Evolutionary conservation across 2,329 filamentous ascomycete genomes (phyloP), one percentile per base, ranked within the genome.

Genomic region (Botrytis tulipae): DNA sequence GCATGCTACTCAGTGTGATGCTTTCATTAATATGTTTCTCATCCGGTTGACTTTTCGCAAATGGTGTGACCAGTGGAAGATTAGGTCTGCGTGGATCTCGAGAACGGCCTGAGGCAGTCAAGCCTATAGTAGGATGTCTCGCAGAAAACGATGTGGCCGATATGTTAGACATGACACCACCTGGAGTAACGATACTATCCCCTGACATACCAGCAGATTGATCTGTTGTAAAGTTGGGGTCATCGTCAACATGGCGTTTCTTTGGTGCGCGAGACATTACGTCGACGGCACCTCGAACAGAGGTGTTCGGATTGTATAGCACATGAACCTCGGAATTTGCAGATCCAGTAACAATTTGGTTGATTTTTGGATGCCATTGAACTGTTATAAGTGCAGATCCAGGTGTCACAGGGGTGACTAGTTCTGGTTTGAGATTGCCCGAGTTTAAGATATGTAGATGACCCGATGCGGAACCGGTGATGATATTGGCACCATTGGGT

Each of bases 231-330:
- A 97, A 86, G 74, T 89, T 90, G 1, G 94, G 90, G 82, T 98
- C 94, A 82, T 99, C 96, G 81, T 99, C 96, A 74, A 99, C 90
- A 81, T 99, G 95, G 2, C 95, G 92, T 78, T 94, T 95, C 85
- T 99, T 98, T 4, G 96, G 95, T 0, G 94, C 94, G 79, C 94
- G 93, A 75, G 92, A 95, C 90, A 99, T 94, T 77, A 98, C 92
- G 74, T 93, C 90, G 72, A 94, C 91, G 5, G 95, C 96, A 74
- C 96, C 96, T 75, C 90, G 91, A 20, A 82, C 87, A 35, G 96
- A 99, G 78, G 90, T 91, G n/a, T 86, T 89, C 2, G 96, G 96
- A 80, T 93, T 95, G 84, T 96, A 99, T 66, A 99, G 90, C 60
- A 98, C 88, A 79, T 95, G 95, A 0, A 93, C 94, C 82, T 97